Conservation (phyloP, 495 filamentous ascomycete genomes). For the Neurospora hispaniola region DNA sequence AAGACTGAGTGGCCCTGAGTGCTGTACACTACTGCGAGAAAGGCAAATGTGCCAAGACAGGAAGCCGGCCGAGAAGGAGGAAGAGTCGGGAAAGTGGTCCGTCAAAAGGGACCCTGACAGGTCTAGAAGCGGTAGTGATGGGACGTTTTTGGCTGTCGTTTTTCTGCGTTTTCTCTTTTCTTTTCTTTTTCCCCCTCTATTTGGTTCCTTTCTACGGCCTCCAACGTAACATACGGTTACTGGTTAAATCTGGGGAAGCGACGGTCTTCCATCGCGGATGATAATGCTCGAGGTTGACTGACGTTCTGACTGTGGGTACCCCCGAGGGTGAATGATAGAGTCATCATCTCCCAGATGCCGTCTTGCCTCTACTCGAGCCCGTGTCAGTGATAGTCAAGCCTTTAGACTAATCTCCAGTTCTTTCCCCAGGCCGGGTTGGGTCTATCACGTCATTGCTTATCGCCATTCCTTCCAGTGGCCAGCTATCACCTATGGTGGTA, state of each 20-base stretch:
- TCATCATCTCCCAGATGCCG: not conserved
- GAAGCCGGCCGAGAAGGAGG: not conserved
- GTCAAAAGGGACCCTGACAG: not conserved
- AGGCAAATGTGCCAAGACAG: not conserved
- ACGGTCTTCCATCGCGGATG: not conserved
- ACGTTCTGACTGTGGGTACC: not conserved
- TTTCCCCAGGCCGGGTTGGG: not conserved
- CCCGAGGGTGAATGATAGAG: not conserved
- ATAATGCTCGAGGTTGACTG: not conserved
- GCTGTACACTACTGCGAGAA: not conserved
- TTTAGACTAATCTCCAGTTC: not conserved
- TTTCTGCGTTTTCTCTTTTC: constrained; percentile 1
- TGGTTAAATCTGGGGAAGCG: not conserved
- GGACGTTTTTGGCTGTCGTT: not conserved
- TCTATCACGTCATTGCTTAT: not conserved
- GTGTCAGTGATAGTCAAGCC: not conserved
- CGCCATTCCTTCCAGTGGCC: not conserved
- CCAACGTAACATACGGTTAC: not conserved
- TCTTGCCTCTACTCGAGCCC: not conserved
- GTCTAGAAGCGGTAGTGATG: not conserved
- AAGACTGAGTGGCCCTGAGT: not conserved
- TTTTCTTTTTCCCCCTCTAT: not conserved
- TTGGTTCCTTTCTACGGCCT: not conserved
- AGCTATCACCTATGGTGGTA: not conserved
- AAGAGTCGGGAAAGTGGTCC: not conserved